These are phyloP conservation scores for Trametes meyenii DNA, from an alignment of 768 basidiomycete species.

Conservation along the genomic window DNA sequence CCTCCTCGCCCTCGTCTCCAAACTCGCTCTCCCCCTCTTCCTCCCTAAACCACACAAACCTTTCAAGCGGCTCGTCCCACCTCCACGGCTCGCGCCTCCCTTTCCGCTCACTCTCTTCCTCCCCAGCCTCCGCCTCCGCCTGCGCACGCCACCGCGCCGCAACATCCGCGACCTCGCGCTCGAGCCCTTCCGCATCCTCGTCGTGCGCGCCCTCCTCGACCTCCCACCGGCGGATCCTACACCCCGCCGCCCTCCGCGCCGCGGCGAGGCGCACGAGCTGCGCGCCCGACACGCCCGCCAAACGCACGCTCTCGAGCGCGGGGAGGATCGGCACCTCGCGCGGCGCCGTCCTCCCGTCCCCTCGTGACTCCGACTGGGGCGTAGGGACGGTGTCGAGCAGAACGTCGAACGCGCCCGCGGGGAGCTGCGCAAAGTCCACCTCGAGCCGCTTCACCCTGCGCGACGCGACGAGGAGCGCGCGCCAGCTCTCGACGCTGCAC, in stretches of 20 bases:
- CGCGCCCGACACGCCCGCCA: conserved; percentile 21
- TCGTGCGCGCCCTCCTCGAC: conserved; percentile 28
- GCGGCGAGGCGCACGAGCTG: conserved; percentile 20
- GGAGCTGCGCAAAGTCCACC: conserved; percentile 45
- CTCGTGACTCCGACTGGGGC: not conserved
- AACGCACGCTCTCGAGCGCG: conserved; percentile 20
- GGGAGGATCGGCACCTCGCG: conserved; percentile 23
- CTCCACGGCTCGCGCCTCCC: conserved; percentile 13
- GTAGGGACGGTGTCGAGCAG: conserved; percentile 10
- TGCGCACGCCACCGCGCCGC: conserved; percentile 17
- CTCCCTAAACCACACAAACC: conserved; percentile 27
- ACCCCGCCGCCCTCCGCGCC: conserved; percentile 18
- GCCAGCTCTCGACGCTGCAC: conserved; percentile 30
- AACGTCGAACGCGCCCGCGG: conserved; percentile 24
- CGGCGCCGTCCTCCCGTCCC: not conserved
- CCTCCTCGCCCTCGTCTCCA: conserved; percentile 18
- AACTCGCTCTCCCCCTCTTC: conserved; percentile 28
- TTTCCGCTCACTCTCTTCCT: not conserved
- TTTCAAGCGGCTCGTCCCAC: conserved; percentile 24
- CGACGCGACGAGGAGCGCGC: conserved; percentile 34
- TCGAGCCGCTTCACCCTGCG: conserved; percentile 43
- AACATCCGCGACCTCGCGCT: not conserved
- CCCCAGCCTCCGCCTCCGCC: conserved; percentile 1
- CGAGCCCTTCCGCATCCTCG: conserved; percentile 20
- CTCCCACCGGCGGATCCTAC: conserved; percentile 23